Percentiles rank a stretch among this genome's conserved stretches.
phyloP scores from a whole-genome alignment of 169 alveolate species.

The Cryptosporidium parvum region DNA sequence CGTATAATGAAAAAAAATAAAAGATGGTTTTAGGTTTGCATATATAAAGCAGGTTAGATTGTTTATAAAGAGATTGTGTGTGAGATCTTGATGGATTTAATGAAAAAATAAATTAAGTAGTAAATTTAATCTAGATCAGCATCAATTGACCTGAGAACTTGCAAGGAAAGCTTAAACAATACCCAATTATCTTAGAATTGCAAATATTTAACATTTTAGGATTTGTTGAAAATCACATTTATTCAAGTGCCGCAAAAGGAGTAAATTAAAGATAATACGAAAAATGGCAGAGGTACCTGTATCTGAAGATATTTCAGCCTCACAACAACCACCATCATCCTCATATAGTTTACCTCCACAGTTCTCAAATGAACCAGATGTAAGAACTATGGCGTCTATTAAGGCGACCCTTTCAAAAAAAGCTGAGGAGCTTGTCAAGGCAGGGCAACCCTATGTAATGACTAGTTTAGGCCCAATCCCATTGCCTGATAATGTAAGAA shows the following conservation, averaged over 20 bases:
- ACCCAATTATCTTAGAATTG: neutral
- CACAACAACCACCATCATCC: conserved; percentile 39
- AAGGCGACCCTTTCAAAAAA: conserved; percentile 74
- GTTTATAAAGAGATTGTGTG: conserved; percentile 9
- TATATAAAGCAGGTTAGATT: conserved; percentile 16
- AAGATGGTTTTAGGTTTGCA: conserved; percentile 24
- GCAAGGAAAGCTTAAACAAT: neutral
- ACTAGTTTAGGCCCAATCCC: conserved; percentile 89
- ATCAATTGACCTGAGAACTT: conserved; percentile 11
- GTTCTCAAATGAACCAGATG: conserved; percentile 74
- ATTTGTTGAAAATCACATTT: conserved; percentile 1
- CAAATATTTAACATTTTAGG: conserved; percentile 20
- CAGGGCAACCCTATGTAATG: conserved; percentile 85
- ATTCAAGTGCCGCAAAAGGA: conserved; percentile 22
- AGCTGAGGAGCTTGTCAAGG: conserved; percentile 75
- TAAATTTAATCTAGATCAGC: conserved; percentile 14
- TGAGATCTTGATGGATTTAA: conserved; percentile 39
- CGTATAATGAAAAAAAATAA: conserved; percentile 46
- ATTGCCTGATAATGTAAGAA: conserved; percentile 84
- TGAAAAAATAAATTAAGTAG: conserved; percentile 18
- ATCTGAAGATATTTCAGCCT: conserved; percentile 53
- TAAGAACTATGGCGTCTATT: conserved; percentile 75
- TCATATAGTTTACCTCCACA: conserved; percentile 65
- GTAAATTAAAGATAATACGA: neutral
- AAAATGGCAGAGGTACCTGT: conserved; percentile 61